Evolutionary conservation across 176 grass and related monocot species (phyloP).

Genomic region (Stipa capillata): DNA sequence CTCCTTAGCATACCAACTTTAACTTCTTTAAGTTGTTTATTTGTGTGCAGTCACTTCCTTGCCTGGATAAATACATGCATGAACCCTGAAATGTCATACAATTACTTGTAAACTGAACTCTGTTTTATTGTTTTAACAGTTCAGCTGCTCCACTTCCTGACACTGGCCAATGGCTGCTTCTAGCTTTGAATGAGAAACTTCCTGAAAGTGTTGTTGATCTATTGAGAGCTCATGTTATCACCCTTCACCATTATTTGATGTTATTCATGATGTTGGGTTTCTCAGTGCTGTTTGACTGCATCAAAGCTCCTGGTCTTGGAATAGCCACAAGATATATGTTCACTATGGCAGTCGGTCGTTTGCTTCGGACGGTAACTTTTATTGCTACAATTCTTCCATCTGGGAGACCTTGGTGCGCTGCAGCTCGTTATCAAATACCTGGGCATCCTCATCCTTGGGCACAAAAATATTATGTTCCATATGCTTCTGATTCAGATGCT

Average conservation of each 20-base stretch:
- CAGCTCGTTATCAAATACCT: slow-evolving; percentile 57
- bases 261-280: slow-evolving; percentile 83
- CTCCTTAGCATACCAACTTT: neutral
- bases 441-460: slow-evolving; percentile 80
- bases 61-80: neutral
- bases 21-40: neutral
- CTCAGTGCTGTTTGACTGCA: slow-evolving; percentile 63
- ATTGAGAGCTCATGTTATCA: slow-evolving; percentile 71
- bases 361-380: slow-evolving; percentile 67
- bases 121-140: slow-evolving; percentile 19
- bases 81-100: neutral
- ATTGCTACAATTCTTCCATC: slow-evolving; percentile 77
- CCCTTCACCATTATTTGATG: slow-evolving; percentile 93
- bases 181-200: slow-evolving; percentile 75
- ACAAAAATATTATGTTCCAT: slow-evolving; percentile 81
- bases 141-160: slow-evolving; percentile 71
- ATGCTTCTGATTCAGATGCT: slow-evolving; percentile 53
- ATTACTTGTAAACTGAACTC: neutral
- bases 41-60: neutral
- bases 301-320: slow-evolving; percentile 76
- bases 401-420: slow-evolving; percentile 67
- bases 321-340: slow-evolving; percentile 76
- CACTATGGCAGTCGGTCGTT: slow-evolving; percentile 69
- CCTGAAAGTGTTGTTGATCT: slow-evolving; percentile 51
- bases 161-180: slow-evolving; percentile 76